phyloP scores from a whole-genome alignment of 2,329 filamentous ascomycete genomes.

The Cytospora chrysosperma region DNA sequence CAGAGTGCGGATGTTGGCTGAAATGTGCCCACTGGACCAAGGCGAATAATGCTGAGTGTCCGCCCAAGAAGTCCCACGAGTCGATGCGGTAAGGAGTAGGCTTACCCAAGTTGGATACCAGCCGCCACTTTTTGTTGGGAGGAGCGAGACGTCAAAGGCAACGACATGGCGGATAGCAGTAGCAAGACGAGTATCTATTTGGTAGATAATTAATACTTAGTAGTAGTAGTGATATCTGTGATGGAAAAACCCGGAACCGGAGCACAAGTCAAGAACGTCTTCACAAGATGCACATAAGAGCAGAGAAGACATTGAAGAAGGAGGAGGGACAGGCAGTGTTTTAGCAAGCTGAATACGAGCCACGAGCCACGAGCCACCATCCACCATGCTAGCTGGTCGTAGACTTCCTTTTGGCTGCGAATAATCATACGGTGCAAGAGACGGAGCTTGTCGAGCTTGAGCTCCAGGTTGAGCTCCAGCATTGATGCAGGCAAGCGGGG shows the following conservation, averaged over 20 bases:
- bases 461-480: background rate
- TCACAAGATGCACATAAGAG: background rate
- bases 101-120: too few species aligned
- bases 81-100: background rate
- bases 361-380: background rate
- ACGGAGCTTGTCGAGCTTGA: background rate
- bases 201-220: too few species aligned
- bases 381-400: background rate
- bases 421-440: too few species aligned
- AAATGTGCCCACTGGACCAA: conserved; percentile 2
- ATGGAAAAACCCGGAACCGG: background rate
- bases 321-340: background rate
- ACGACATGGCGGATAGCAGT: background rate
- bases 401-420: background rate
- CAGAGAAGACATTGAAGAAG: background rate
- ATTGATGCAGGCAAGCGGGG: background rate
- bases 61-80: background rate
- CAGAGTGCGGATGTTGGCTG: conserved; percentile 4
- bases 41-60: conserved; percentile 1
- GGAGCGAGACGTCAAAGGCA: background rate
- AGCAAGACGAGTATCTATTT: background rate
- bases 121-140: background rate
- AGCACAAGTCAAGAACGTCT: background rate
- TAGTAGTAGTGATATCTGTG: background rate
- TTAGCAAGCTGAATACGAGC: background rate